Percentiles rank a stretch among this genome's conserved stretches.
These are phyloP conservation scores for Aurantiochytrium sp. DNA, from an alignment of 108 stramenopile genomes.

Conservation along the genomic window DNA sequence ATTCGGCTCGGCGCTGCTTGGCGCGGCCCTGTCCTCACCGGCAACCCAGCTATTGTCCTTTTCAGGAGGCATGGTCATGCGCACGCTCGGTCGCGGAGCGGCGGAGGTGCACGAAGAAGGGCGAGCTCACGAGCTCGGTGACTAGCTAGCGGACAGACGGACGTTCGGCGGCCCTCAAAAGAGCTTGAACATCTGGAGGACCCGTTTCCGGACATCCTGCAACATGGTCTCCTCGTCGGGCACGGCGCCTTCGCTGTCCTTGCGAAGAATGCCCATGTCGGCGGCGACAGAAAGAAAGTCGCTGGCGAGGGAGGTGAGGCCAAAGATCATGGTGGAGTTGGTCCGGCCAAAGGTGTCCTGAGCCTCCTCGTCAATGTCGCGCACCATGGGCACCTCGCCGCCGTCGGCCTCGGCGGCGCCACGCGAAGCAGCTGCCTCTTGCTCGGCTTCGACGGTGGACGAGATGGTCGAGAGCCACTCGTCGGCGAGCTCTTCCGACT, in stretches of 20 bases:
- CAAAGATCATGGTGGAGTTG: background rate
- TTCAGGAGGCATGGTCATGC: too few relatives aligned
- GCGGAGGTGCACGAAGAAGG: too few relatives aligned
- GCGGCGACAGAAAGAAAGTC: background rate
- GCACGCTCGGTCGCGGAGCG: too few relatives aligned
- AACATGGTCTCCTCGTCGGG: background rate
- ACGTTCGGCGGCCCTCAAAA: background rate
- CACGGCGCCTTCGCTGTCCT: background rate
- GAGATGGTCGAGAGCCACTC: background rate
- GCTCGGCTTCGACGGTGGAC: background rate
- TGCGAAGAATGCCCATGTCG: background rate
- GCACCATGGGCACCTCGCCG: background rate
- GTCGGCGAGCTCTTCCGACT: background rate
- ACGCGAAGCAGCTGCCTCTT: background rate
- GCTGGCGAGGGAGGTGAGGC: background rate
- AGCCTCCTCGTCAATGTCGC: background rate
- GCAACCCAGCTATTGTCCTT: too few relatives aligned
- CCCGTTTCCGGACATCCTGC: background rate
- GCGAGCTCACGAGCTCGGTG: too few relatives aligned
- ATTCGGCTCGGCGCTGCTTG: too few relatives aligned
- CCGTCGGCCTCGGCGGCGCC: background rate
- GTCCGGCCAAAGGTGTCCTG: background rate
- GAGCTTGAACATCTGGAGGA: conserved; percentile 12
- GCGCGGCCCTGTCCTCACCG: too few relatives aligned
- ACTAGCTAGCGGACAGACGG: background rate